Evolutionary conservation across 2,329 filamentous ascomycete genomes (phyloP), one percentile per base, ranked within the genome.

Genomic region (Pseudogymnoascus verrucosus): DNA sequence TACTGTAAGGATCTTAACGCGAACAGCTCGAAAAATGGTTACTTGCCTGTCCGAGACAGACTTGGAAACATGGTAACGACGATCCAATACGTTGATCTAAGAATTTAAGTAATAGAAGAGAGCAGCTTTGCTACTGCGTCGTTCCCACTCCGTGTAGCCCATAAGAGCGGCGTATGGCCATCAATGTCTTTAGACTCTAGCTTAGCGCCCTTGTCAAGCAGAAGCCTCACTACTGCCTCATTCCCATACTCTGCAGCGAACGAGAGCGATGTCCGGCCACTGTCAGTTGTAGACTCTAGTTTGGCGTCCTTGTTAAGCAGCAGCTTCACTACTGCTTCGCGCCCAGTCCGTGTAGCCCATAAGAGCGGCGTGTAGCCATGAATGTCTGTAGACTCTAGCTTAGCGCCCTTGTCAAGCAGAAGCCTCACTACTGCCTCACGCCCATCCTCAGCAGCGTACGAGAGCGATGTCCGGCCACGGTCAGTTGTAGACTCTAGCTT

Each of bases 101-200:
- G 19, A 47, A 10, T 2, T 19, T 47, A 47, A 47, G 42, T 47
- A 26, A 47, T 26, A 47, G 40, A 21, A 21, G 40, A 47, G 36
- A 37, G 36, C 14, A 40, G 37, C n/a, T 40, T 40, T 16, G 1
- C 37, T 40, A 37, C 36, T 37, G 36, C 36, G 36, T 37, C 34
- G 31, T 88, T 61, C 28, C 61, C 60, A 8, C 61, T 37, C 14
- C 16, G 14, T 23, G 14, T 19, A 26, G 65, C 63, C 47, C 10
- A 47, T 14, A 16, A 31, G 11, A 61, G 21, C 3, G 63, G 63
- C 36, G 51, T 64, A 26, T 1, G n/a, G 7, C 14, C 57, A n/a
- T 12, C 12, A 47, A 23, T 10, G n/a, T 21, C 36, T 11, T 26
- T 34, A 61, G 39, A 36, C 31, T 59, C n/a, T 51, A 57, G 42